Evolutionary conservation across 78 protist genomes (phyloP), one percentile per base, ranked within the genome.

Genomic region (Dictyostelium capitatum): DNA sequence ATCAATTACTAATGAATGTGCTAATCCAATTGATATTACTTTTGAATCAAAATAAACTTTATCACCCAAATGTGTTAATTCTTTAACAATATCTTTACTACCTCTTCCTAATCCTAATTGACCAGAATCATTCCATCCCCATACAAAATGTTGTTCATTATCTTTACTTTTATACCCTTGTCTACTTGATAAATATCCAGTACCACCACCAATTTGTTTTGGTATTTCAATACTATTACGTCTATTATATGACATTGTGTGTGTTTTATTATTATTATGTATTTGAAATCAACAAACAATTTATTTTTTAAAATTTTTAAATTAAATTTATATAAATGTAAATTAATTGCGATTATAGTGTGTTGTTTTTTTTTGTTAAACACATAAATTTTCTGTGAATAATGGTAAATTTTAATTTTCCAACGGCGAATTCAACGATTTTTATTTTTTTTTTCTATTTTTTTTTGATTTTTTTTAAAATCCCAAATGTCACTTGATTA

Each of bases 71-170:
- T 25, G 4, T 17, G 46, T 14, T 8, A 70, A 70, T 56, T 50
- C 32, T 17, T 20, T n/a, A 43, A 51, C 75, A 6, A 32, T 32
- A 14, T 25, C 75, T 37, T 15, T 67, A 17, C 8, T 9, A 67
- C 19, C 19, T 25, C 32, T 15, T 30, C 75, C 48, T 14, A 67
- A 0, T 48, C 91, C 91, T 15, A 83, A 37, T 48, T 83, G 91
- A 0, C 78, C 65, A 14, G 65, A 59, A 17, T 59, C 79, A 48
- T 75, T 85, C 92, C 92, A 85, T 19, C 92, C 92, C 92, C 92
- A 85, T 1, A 37, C 91, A 8, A 53, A 53, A 30, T 83, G 91
- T 54, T 83, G 91, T 8, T 72, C 54, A 46, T 41, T 37, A 32
- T 72, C n/a, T 15, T 70, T 43, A 41, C 20, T 59, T n/a, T 59